These are phyloP conservation scores for Colletotrichum chrysophilum DNA, from an alignment of 2,329 filamentous ascomycete genomes.

Conservation along the genomic window DNA sequence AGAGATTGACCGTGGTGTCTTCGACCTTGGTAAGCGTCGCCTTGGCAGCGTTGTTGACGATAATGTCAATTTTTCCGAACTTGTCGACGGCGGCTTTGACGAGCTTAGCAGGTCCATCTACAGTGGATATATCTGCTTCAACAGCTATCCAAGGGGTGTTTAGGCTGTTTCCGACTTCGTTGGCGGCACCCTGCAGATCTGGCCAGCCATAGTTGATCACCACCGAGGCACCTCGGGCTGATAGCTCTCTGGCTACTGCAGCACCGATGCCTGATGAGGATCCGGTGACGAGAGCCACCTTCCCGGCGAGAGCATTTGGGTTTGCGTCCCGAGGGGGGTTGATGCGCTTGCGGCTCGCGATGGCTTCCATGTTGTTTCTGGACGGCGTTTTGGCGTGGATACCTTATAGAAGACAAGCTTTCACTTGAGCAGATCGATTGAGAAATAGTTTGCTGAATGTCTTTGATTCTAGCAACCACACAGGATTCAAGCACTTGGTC, in stretches of 20 bases:
- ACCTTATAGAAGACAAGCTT: not conserved
- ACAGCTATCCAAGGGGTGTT: conserved; percentile 36
- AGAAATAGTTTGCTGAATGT: not conserved
- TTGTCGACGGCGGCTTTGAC: conserved; percentile 37
- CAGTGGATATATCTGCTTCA: conserved; percentile 45
- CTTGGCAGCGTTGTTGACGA: conserved; percentile 39
- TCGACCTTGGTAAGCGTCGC: conserved; percentile 41
- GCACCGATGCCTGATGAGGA: conserved; percentile 49
- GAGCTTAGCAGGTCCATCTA: conserved; percentile 38
- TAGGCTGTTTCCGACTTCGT: conserved; percentile 19
- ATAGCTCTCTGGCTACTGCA: conserved; percentile 47
- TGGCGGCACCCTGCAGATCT: not conserved
- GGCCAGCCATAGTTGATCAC: conserved; percentile 54
- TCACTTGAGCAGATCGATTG: not conserved
- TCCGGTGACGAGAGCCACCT: conserved; percentile 58
- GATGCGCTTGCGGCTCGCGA: not conserved
- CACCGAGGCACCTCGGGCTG: conserved; percentile 49
- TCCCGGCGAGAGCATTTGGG: conserved; percentile 26
- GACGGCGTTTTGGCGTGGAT: not conserved
- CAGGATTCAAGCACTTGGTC: not conserved
- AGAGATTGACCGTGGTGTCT: conserved; percentile 41
- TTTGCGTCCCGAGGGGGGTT: not conserved
- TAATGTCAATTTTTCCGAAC: conserved; percentile 43
- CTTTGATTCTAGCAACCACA: not conserved
- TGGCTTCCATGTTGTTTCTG: not conserved